Evolutionary conservation across 2,329 filamentous ascomycete genomes (phyloP).

Genomic region (Penicillium expansum): DNA sequence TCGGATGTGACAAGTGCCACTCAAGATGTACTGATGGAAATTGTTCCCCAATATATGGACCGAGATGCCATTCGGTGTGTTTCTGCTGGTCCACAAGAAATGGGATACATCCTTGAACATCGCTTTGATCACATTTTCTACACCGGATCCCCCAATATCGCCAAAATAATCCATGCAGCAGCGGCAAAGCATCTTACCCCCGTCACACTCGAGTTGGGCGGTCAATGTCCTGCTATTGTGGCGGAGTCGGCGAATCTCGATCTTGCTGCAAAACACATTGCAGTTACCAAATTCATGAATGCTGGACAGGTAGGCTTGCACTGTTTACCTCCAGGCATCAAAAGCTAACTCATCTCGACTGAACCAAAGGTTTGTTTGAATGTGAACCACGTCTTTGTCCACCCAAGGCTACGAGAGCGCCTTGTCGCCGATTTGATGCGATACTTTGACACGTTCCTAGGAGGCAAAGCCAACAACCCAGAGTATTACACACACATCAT

Average conservation of each 20-base stretch:
- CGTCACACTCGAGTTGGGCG: slow-evolving; percentile 47
- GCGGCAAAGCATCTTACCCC: slow-evolving; percentile 50
- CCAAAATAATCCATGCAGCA: slow-evolving; percentile 38
- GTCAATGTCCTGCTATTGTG: slow-evolving; percentile 48
- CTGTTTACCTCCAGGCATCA: neutral
- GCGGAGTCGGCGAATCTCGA: slow-evolving; percentile 43
- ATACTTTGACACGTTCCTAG: slow-evolving; percentile 35
- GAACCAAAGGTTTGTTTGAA: slow-evolving; percentile 33
- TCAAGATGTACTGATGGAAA: slow-evolving; percentile 40
- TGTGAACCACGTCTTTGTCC: slow-evolving; percentile 48
- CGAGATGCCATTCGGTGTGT: slow-evolving; percentile 35
- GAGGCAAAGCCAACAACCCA: slow-evolving; percentile 17
- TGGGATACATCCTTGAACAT: slow-evolving; percentile 35
- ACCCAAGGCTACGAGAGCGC: slow-evolving; percentile 40
- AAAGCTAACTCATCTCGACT: neutral
- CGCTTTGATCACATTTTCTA: slow-evolving; percentile 50
- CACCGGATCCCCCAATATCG: slow-evolving; percentile 44
- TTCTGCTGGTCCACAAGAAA: slow-evolving; percentile 41
- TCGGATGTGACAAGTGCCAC: slow-evolving; percentile 39
- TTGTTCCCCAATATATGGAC: slow-evolving; percentile 47
- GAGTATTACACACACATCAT: slow-evolving; percentile 39
- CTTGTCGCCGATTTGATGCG: slow-evolving; percentile 37
- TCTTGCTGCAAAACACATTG: slow-evolving; percentile 45
- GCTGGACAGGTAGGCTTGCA: slow-evolving; percentile 36
- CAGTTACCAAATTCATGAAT: slow-evolving; percentile 44